Conservation (phyloP, 2,329 filamentous ascomycete species). For the Ophiocordyceps polyrhachis-furcata region DNA sequence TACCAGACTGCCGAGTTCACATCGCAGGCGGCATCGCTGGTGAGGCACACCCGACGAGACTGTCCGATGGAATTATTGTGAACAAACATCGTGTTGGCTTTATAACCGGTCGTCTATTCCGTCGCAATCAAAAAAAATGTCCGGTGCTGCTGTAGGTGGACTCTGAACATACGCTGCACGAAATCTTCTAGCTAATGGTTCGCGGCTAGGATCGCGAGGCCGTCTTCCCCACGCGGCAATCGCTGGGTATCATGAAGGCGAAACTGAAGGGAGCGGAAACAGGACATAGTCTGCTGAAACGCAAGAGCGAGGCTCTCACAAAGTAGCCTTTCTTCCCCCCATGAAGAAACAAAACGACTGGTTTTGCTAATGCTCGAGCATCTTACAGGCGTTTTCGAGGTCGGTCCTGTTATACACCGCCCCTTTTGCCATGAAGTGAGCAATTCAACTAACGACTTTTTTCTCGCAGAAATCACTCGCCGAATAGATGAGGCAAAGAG, state of each 20-base stretch:
- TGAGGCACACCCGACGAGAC: no score
- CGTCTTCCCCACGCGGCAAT: constrained; percentile 96
- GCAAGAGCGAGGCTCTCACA: constrained; percentile 94
- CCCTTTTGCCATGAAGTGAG: no score
- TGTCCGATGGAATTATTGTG: no score
- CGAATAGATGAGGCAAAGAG: constrained; percentile 97
- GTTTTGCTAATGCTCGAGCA: constrained; percentile 1
- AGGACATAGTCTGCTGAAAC: constrained; percentile 85
- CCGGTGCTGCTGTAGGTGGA: background rate
- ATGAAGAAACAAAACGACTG: background rate
- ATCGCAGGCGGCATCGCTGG: no score
- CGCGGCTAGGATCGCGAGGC: constrained; percentile 62
- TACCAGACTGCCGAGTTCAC: no score
- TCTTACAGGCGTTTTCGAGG: constrained; percentile 70
- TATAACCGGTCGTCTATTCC: no score
- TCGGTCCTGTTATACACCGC: constrained; percentile 15
- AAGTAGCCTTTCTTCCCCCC: constrained; percentile 40
- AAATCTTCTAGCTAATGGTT: background rate
- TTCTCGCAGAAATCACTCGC: constrained; percentile 61
- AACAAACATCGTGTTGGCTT: no score
- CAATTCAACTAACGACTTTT: constrained; percentile 2
- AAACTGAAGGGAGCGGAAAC: constrained; percentile 90
- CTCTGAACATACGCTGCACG: background rate
- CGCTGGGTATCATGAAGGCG: constrained; percentile 88
- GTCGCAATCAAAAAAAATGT: no score